A percentile compares a stretch with the other conserved stretches of the same genome.
Evolutionary conservation across 1,284 basidiomycete species (phyloP).

Genomic region (Ustilago bromivora): DNA sequence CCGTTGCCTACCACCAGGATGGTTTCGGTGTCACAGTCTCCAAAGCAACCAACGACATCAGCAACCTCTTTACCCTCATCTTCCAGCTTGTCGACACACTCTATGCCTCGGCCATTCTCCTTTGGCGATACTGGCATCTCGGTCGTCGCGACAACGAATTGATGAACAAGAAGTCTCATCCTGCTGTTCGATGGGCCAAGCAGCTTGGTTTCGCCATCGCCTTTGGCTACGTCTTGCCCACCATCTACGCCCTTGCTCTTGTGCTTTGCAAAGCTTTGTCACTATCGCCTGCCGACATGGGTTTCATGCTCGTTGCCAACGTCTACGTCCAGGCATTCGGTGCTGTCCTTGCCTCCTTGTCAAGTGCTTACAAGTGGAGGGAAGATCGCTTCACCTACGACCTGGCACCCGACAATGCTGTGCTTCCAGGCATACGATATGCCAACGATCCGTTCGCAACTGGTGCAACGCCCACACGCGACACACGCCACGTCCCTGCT

Average conservation of each 20-base stretch:
- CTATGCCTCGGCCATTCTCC: constrained; percentile 44
- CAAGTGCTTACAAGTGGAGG: constrained; percentile 49
- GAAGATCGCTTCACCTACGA: constrained; percentile 51
- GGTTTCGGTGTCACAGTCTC: constrained; percentile 34
- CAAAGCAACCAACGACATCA: constrained; percentile 31
- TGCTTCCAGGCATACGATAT: constrained; percentile 39
- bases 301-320: constrained; percentile 58
- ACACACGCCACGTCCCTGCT: constrained; percentile 4
- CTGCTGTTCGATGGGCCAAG: constrained; percentile 23
- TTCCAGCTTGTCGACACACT: constrained; percentile 48
- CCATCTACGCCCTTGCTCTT: constrained; percentile 44
- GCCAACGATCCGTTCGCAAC: constrained; percentile 23
- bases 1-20: constrained; percentile 6
- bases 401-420: constrained; percentile 44
- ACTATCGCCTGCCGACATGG: constrained; percentile 36
- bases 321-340: constrained; percentile 55
- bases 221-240: constrained; percentile 48
- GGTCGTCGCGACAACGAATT: constrained; percentile 47
- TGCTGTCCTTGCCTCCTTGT: constrained; percentile 46
- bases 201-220: constrained; percentile 49
- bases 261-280: constrained; percentile 32
- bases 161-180: constrained; percentile 31
- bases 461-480: constrained; percentile 2
- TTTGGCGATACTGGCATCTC: constrained; percentile 51
- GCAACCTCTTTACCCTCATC: constrained; percentile 43